Base-by-base conservation (phyloP, 352 stramenopile genomes). In the Globisporangium perplexum region DNA sequence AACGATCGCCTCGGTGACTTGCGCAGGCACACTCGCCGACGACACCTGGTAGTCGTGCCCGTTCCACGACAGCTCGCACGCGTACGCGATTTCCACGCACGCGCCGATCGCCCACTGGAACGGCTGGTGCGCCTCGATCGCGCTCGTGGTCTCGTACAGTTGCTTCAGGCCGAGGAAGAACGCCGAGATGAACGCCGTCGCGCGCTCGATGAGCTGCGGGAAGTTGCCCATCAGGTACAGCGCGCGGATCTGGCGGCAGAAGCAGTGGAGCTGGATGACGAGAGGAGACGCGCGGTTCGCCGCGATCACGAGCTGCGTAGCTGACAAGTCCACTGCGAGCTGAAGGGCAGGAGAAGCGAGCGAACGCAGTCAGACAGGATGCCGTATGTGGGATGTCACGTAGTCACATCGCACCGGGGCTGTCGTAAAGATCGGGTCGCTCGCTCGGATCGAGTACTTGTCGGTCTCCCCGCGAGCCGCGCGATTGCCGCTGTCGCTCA, bases 221-320 rank as follows among this genome's bases (percentile, higher is more conserved):
- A 87, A 86, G 38, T 68, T 78, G 14, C 76, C 76, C 71, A 83
- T 88, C 23, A 91, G 61, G 53, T 89, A 90, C 20, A 90, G 61
- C 4, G 71, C 88, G 22, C 78, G 76, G 4, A 93, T 84, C 55
- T 93, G 83, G 1, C 80, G 74, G 52, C 69, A 86, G 48, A 90
- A 93, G 54, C 84, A 86, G 55, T 93, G 86, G 17, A 93, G 67
- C 3, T 77, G 77, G 23, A 88, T 66, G 17, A 86, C 55, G 11
- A 68, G 51, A 1, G 69, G 48, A 0, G 83, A 80, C n/a, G 75
- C 77, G 17, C 70, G 53, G 50, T 85, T 84, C 15, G 59, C 58
- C 0, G 71, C 69, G 56, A 93, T 93, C 20, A 64, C 45, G 0
- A 65, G 64, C 50, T 86, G 78, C 43, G 74, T 76, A 1, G 60